Evolutionary conservation across 768 basidiomycete species (phyloP), one percentile per base, ranked within the genome.

Genomic region (Lactarius sp.): DNA sequence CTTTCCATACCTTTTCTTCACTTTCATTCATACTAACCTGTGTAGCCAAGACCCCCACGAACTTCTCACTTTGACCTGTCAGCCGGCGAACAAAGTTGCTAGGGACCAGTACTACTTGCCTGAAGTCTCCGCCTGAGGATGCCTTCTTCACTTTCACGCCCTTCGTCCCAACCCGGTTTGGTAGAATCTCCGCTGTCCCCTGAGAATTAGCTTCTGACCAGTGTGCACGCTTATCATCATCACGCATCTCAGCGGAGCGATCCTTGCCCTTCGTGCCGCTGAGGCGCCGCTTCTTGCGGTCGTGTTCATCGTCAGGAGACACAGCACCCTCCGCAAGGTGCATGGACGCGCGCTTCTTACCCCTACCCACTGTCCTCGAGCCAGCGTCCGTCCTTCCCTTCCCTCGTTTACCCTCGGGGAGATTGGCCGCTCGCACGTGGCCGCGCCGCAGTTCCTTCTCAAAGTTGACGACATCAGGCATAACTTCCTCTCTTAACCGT

Each of bases 381-480:
- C 22, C 52, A 22, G 3, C 62, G 42, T 60, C 56, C 58, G 58
- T 66, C 56, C 67, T 70, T n/a, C 61, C 68, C 62, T 72, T 67
- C 20, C 62, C 42, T 55, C 59, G 58, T 36, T 66, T 44, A 20
- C 42, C 18, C 20, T 72, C 69, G 34, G 64, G 63, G 22, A 74
- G 69, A 61, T 70, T 64, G 22, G 56, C 69, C 2, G 58, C 64
- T 39, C 70, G 71, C 41, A 77, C 72, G 20, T 66, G 53, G 20
- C 75, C 74, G 2, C 68, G 67, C 67, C 81, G 82, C 77, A 82
- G 78, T 75, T 93, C 86, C 68, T 81, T 81, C 71, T 92, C 83
- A 69, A 80, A 93, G 61, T 77, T 81, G 46, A 85, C 67, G 3
- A 91, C 78, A 67, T 94, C 92, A 0, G 91, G 91, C 85, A 93